Base-by-base conservation (phyloP, 768 basidiomycete species). In the Crepidotus variabilis region DNA sequence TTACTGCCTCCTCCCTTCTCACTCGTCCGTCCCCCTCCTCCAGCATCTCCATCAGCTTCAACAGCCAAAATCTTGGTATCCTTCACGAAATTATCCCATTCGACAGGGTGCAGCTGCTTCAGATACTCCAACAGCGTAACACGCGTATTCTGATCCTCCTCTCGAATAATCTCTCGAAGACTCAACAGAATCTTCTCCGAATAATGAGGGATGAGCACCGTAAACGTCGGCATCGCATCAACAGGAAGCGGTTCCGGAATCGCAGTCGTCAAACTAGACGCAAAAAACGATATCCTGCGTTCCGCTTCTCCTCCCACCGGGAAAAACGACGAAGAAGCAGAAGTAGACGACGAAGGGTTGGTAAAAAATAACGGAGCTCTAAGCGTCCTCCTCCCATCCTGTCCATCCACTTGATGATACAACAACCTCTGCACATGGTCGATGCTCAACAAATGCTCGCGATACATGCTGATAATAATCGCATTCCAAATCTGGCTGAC, bases 401-500 rank as follows among this genome's bases (percentile, higher is more conserved):
- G 84, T 14, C 86, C 86, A 60, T 96, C 95, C 18, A 94, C 89
- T 73, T 99, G 97, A 70, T 99, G 97, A 68, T 99, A 98, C 33
- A 98, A 82, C 18, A 99, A 81, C 52, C 95, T 89, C 69, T 99
- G 97, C 47, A 99, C 97, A 65, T 99, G 94, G 64, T 98, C 94
- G 66, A 99, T 99, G 60, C 94, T 96, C 36, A 99, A 79, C 50
- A 99, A 78, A 74, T 99, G 97, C 67, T 99, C 97, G 64, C 97
- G 88, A 72, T 99, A 99, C 97, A 99, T 99, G 54, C 96, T 98
- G 60, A 99, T 99, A 72, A 99, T 96, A 73, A 98, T 81, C 47
- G 97, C 97, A 71, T 99, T 99, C 97, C 97, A 99, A 28, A 99
- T 88, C 75, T 99, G 97, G 18, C 95, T 98, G 39, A 99, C 97